Conservation (phyloP, 164 flowering plant genomes). For the Cinnamomum micranthum region DNA sequence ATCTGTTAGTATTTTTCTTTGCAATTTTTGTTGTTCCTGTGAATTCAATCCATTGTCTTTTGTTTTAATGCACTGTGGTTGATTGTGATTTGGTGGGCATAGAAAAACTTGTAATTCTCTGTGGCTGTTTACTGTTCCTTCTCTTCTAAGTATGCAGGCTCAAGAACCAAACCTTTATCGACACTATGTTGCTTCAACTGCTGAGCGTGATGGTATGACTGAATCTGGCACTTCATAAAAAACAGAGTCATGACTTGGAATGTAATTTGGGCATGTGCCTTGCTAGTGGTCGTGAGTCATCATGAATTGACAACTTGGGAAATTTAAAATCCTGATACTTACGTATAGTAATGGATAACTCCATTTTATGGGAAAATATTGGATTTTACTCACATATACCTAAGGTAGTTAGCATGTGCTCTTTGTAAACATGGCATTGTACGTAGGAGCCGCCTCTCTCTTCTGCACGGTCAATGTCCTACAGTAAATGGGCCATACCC, state of each 20-base stretch:
- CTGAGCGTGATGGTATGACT: conserved; percentile 82
- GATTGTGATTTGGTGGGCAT: too few relatives aligned
- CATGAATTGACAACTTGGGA: not conserved
- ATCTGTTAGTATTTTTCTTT: conserved; percentile 37
- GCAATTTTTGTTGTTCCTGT: not conserved
- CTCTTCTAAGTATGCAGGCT: conserved; percentile 43
- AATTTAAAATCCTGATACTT: not conserved
- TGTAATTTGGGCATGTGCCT: not conserved
- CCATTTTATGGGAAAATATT: not conserved
- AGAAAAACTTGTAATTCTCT: too few relatives aligned
- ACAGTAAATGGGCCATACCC: too few relatives aligned
- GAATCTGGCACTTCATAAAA: not conserved
- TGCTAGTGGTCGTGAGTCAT: not conserved
- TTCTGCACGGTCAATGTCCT: too few relatives aligned
- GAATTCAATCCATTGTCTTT: not conserved
- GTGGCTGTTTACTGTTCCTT: conserved; percentile 2
- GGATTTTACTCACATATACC: too few relatives aligned
- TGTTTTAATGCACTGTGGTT: too few relatives aligned
- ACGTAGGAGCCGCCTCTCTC: too few relatives aligned
- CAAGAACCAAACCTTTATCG: conserved; percentile 60
- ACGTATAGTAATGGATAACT: not conserved
- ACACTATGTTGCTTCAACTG: conserved; percentile 79
- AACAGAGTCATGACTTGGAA: not conserved
- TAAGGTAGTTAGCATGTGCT: too few relatives aligned
- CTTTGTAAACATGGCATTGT: too few relatives aligned